Base-by-base conservation (phyloP, 106 monocot genomes). In the Acanthochlamys bracteata region DNA sequence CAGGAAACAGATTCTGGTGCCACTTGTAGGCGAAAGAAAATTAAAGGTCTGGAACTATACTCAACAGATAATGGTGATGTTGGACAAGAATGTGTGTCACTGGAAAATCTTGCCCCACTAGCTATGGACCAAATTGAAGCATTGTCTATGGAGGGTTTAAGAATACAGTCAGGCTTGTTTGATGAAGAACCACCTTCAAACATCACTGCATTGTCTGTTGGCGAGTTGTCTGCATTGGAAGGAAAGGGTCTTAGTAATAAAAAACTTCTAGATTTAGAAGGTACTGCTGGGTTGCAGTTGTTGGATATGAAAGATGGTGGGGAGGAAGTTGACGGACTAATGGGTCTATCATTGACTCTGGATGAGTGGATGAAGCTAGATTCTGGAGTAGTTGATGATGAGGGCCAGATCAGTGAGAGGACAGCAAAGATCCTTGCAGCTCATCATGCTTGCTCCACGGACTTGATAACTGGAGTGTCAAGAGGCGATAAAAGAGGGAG, bases 61-160 rank as follows among this genome's bases (percentile, higher is more conserved):
- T 73, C 77, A 61, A 77, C 73, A 0, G 74, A 72, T 58, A 16
- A 27, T 26, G 51, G 26, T 16, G 87, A 82, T 3, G 47, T 42
- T 21, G 70, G 59, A 11, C 76, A 77, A 24, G 86, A 98, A 49
- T 98, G 85, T 70, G 92, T 98, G 39, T 92, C 92, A 12, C 74
- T 98, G 21, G 88, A 98, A 77, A 88, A 98, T 74, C 92, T 98
- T 71, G 88, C 98, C 66, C 98, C 98, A 25, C 69, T 85, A 66
- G 98, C 98, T 20, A 98, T 98, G 88, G 92, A 92, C 25, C 85
- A 98, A 61, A 86, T 98, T 26, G 98, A 98, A 75, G 85, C 98
- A 42, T 60, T 98, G 26, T 92, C 98, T 20, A 81, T 98, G 20
- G 98, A 98, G 64, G 98, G 98, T 19, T 69, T 98, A 20, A 88